These are phyloP conservation scores for Pseudogymnoascus sp. DNA, from an alignment of 2,329 filamentous ascomycete genomes.

Conservation along the genomic window DNA sequence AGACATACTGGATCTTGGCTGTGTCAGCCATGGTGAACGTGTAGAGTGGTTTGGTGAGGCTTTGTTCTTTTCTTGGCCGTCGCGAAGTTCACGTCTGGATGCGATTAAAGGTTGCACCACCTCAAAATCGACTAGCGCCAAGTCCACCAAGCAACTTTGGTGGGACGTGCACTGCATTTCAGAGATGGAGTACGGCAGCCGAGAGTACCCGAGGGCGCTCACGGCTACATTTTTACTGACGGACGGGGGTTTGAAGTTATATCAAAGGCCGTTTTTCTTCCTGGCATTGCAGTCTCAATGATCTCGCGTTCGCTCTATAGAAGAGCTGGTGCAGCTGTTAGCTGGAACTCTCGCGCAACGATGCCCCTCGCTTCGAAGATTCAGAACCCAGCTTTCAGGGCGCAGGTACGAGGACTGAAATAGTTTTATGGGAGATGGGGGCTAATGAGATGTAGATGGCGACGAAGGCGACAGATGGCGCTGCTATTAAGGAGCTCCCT, in stretches of 20 bases:
- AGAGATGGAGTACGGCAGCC: not conserved
- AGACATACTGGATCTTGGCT: conserved; percentile 57
- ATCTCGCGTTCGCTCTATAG: conserved; percentile 46
- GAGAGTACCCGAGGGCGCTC: not conserved
- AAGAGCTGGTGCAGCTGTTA: conserved; percentile 46
- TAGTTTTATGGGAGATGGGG: conserved; percentile 9
- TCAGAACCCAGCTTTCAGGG: conserved; percentile 48
- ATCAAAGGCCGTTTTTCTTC: conserved; percentile 6
- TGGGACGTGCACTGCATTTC: conserved; percentile 1
- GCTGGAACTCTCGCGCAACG: conserved; percentile 36
- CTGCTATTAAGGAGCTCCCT: conserved; percentile 24
- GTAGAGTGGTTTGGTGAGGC: conserved; percentile 19
- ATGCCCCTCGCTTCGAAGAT: conserved; percentile 83
- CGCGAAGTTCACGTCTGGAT: conserved; percentile 20
- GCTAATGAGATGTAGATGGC: conserved; percentile 34
- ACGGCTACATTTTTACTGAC: conserved; percentile 7
- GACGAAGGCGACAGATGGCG: conserved; percentile 21
- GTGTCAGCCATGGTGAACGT: conserved; percentile 51
- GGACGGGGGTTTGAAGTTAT: not conserved
- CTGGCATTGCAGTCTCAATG: conserved; percentile 38
- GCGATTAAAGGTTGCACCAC: conserved; percentile 8
- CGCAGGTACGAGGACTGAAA: conserved; percentile 38
- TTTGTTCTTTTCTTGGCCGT: conserved; percentile 16
- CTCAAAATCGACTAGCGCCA: conserved; percentile 19
- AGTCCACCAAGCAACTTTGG: not conserved